phyloP scores from a whole-genome alignment of 768 basidiomycete species.

The Nidularia sp. region DNA sequence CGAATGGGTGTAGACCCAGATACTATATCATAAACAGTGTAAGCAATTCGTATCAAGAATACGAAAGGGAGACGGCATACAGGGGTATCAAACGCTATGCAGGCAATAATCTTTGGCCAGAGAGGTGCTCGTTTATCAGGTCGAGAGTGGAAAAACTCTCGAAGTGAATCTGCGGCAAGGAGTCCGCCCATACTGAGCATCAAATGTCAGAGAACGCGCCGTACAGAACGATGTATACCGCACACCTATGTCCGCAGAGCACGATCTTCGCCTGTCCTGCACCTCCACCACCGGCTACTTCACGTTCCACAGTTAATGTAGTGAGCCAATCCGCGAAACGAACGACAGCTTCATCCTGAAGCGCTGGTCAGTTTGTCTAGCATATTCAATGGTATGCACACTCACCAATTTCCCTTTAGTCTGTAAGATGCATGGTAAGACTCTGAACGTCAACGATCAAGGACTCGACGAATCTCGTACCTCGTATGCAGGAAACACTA shows the following conservation, averaged over 20 bases:
- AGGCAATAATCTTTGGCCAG: constrained; percentile 88
- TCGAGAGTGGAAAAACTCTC: constrained; percentile 65
- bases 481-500: constrained; percentile 90
- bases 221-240: not conserved
- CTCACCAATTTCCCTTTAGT: constrained; percentile 88
- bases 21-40: constrained; percentile 55
- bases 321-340: constrained; percentile 92
- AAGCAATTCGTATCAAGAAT: not conserved
- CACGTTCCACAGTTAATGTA: constrained; percentile 79
- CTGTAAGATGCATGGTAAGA: constrained; percentile 26
- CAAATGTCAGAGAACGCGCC: not conserved
- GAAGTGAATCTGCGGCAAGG: constrained; percentile 78
- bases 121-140: constrained; percentile 63
- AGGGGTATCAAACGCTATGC: constrained; percentile 87
- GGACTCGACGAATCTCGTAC: constrained; percentile 27
- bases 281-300: constrained; percentile 70
- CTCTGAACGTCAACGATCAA: not conserved
- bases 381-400: not conserved
- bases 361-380: too few species aligned
- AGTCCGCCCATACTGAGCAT: constrained; percentile 83
- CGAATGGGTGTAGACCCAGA: constrained; percentile 78
- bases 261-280: constrained; percentile 81
- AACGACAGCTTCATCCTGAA: constrained; percentile 73
- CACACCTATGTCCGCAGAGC: constrained; percentile 85
- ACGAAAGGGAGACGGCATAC: constrained; percentile 37